Percentiles rank a stretch among this genome's conserved stretches.
phyloP scores from a whole-genome alignment of 257 asterid species.

The Primulina eburnea region DNA sequence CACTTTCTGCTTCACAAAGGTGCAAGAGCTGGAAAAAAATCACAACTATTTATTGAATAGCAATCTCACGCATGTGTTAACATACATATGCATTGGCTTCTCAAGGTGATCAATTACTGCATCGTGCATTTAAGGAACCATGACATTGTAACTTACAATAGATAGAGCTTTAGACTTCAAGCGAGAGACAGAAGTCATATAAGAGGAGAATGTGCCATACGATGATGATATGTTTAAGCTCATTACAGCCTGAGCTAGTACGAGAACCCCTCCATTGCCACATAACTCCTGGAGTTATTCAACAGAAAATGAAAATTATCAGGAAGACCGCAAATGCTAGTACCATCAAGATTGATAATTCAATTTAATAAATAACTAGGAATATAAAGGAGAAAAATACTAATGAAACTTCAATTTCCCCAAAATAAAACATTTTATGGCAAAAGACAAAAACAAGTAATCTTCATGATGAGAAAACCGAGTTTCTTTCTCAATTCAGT shows the following conservation, averaged over 20 bases:
- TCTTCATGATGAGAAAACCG: background rate
- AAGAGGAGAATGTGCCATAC: constrained; percentile 34
- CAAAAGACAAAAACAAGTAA: constrained; percentile 13
- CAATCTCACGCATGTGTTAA: constrained; percentile 7
- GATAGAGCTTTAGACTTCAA: constrained; percentile 82
- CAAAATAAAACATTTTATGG: background rate
- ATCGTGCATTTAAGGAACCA: constrained; percentile 6
- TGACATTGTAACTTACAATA: constrained; percentile 64
- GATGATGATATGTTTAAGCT: constrained; percentile 49
- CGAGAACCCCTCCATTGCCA: constrained; percentile 80
- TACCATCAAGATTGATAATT: constrained; percentile 12
- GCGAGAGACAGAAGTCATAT: constrained; percentile 66
- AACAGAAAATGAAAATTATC: constrained; percentile 22
- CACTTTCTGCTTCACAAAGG: constrained; percentile 91
- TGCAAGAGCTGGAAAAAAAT: constrained; percentile 67
- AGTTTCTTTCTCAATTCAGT: background rate
- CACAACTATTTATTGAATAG: constrained; percentile 20
- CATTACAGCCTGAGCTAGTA: constrained; percentile 71
- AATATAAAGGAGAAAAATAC: constrained; percentile 9
- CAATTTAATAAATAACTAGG: constrained; percentile 9
- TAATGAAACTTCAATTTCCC: constrained; percentile 2
- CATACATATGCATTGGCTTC: constrained; percentile 19
- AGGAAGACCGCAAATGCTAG: constrained; percentile 22
- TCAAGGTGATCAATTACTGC: constrained; percentile 12
- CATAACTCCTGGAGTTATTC: constrained; percentile 67